Conservation (phyloP, 1,284 basidiomycete genomes). For the Exsudoporus floridanus region DNA sequence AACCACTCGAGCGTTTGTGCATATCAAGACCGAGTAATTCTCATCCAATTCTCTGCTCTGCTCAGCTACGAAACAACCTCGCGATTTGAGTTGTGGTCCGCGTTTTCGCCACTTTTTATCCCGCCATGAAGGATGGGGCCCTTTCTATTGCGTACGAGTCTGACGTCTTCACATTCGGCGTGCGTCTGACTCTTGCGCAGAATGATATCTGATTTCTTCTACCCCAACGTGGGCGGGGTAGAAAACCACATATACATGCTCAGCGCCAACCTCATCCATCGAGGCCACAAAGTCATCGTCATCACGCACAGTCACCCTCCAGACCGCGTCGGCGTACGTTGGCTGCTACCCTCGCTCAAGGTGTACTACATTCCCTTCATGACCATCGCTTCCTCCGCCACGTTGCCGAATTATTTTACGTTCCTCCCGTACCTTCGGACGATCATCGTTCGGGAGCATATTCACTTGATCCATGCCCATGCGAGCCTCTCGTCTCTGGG, state of each 20-base stretch:
- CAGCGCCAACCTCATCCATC: constrained; percentile 76
- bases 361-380: constrained; percentile 88
- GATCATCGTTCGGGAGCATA: constrained; percentile 84
- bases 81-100: not conserved
- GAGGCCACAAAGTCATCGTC: constrained; percentile 92
- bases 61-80: not conserved
- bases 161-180: not conserved
- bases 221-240: constrained; percentile 92
- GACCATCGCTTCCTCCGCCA: constrained; percentile 87
- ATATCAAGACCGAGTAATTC: not conserved
- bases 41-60: not conserved
- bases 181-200: constrained; percentile 39
- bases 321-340: constrained; percentile 84
- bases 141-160: constrained; percentile 33
- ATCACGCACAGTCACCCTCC: constrained; percentile 91
- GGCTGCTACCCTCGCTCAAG: constrained; percentile 84
- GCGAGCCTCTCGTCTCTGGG: constrained; percentile 88
- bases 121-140: constrained; percentile 25
- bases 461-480: constrained; percentile 90
- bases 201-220: constrained; percentile 98
- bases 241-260: constrained; percentile 97
- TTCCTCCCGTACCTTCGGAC: constrained; percentile 89
- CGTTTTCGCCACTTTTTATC: not conserved
- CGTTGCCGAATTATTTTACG: constrained; percentile 91
- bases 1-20: not conserved